Conservation (phyloP, 73 alveolate species). For the Paramecium biaurelia region DNA sequence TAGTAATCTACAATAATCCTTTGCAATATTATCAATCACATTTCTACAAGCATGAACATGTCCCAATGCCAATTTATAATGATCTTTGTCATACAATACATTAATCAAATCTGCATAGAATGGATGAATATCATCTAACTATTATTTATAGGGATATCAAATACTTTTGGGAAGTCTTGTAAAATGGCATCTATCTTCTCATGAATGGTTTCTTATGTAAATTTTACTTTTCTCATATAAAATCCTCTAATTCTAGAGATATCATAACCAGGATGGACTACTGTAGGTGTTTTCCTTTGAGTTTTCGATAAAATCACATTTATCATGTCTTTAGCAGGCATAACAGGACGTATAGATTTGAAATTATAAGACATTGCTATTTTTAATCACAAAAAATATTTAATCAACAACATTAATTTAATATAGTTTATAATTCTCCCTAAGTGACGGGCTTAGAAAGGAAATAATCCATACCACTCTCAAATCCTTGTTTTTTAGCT, state of each 20-base stretch:
- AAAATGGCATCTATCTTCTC: conserved; percentile 97
- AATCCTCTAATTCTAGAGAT: conserved; percentile 98
- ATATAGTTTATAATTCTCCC: not conserved
- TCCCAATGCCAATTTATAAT: conserved; percentile 99
- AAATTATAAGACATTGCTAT: conserved; percentile 87
- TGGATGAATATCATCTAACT: conserved; percentile 99
- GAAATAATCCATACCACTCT: conserved; percentile 17
- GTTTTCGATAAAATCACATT: conserved; percentile 97
- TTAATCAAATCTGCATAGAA: conserved; percentile 99
- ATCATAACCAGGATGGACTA: conserved; percentile 98
- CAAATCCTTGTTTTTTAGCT: not conserved
- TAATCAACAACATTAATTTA: conserved; percentile 9
- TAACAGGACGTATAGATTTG: conserved; percentile 92
- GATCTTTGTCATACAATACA: conserved; percentile 99
- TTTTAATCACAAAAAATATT: conserved; percentile 21
- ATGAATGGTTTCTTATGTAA: conserved; percentile 90
- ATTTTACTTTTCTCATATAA: conserved; percentile 99
- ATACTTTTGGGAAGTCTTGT: conserved; percentile 96
- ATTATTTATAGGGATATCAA: not conserved
- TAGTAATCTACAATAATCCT: conserved; percentile 97
- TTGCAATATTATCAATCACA: conserved; percentile 95
- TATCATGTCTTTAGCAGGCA: conserved; percentile 89
- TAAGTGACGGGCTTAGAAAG: not conserved
- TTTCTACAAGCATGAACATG: conserved; percentile 89
- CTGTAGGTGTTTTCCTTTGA: conserved; percentile 99